phyloP scores from a whole-genome alignment of 768 basidiomycete genomes.

The Tulasnella sp. region DNA sequence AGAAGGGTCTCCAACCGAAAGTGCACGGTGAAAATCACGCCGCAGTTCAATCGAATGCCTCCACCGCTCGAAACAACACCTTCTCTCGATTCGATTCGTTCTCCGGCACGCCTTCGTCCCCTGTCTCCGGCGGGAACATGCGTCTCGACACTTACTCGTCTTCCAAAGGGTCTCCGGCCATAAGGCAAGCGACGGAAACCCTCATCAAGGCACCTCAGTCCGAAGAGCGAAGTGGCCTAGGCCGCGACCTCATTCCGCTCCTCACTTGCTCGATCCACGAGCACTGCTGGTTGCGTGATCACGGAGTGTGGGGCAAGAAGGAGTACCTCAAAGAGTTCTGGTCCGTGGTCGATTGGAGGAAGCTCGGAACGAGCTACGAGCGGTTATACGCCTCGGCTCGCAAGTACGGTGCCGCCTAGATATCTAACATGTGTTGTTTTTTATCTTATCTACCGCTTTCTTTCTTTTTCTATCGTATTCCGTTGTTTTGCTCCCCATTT shows the following conservation, averaged over 20 bases:
- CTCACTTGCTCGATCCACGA: slow-evolving; percentile 73
- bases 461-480: background rate
- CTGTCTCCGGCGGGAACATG: background rate
- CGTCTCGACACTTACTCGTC: slow-evolving; percentile 16
- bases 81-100: background rate
- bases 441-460: background rate
- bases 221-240: slow-evolving; percentile 22
- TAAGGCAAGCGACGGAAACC: background rate
- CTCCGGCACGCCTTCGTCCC: background rate
- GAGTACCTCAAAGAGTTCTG: slow-evolving; percentile 76
- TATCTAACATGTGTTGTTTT: background rate
- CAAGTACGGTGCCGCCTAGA: background rate
- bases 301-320: slow-evolving; percentile 87
- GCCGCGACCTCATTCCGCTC: slow-evolving; percentile 54
- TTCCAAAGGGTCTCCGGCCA: slow-evolving; percentile 24
- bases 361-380: slow-evolving; percentile 28
- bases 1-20: slow-evolving; percentile 21
- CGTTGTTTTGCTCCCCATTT: background rate
- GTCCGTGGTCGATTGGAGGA: slow-evolving; percentile 68
- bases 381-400: background rate
- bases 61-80: background rate
- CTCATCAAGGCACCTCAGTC: background rate
- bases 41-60: background rate
- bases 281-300: slow-evolving; percentile 76
- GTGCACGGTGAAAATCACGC: slow-evolving; percentile 12